These are phyloP conservation scores for Artemisia argyi DNA, from an alignment of 129 eudicot species.

Conservation along the genomic window DNA sequence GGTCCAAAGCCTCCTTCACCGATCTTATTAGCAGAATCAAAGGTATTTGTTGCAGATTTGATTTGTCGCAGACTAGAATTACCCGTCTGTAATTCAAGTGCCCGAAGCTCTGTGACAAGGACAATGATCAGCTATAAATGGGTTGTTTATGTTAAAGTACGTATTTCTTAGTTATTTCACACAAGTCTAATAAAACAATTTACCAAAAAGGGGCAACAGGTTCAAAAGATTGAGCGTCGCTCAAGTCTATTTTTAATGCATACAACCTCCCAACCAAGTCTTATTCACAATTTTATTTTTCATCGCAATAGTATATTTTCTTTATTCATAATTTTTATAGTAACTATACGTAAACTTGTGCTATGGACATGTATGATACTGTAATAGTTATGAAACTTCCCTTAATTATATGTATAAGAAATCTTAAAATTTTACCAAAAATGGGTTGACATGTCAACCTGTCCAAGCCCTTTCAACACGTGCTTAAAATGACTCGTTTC, in stretches of 20 bases:
- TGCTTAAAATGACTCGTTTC: neutral
- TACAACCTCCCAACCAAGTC: neutral
- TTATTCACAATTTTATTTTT: no score
- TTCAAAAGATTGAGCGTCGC: neutral
- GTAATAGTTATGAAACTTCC: no score
- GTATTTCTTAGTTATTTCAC: neutral
- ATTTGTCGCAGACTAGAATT: constrained; percentile 64
- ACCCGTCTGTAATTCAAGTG: constrained; percentile 71
- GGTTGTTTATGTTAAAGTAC: neutral
- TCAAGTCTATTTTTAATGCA: neutral
- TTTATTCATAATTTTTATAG: neutral
- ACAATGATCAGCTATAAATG: neutral
- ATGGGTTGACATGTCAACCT: no score
- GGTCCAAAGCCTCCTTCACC: constrained; percentile 99
- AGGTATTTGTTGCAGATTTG: constrained; percentile 71
- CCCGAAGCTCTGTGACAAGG: constrained; percentile 64
- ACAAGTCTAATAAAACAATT: neutral
- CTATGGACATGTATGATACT: no score
- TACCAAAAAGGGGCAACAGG: neutral
- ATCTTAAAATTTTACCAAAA: no score
- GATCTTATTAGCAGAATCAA: constrained; percentile 64
- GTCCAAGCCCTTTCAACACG: neutral
- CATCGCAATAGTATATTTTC: neutral
- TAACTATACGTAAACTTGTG: no score
- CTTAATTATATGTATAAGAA: neutral